Conservation (phyloP, 352 stramenopile species). For the Globisporangium carolinianum region DNA sequence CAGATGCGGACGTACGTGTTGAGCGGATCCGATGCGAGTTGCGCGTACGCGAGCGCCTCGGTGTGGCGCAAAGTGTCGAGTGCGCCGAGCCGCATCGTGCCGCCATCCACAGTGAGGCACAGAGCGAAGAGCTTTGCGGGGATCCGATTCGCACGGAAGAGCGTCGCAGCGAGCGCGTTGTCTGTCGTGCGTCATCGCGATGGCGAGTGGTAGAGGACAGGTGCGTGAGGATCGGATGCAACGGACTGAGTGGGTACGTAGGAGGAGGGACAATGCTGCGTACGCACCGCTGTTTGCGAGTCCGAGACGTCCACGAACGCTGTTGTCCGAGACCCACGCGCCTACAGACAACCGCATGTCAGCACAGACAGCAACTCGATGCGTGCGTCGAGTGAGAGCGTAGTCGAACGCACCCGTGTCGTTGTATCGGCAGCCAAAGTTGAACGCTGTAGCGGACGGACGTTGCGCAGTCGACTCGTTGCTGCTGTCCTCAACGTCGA, state of each 20-base stretch:
- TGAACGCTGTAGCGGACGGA: slow-evolving; percentile 57
- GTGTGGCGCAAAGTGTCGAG: slow-evolving; percentile 23
- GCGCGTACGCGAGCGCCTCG: slow-evolving; percentile 18
- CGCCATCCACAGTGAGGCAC: slow-evolving; percentile 32
- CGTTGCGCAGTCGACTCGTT: slow-evolving; percentile 6
- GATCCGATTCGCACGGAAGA: slow-evolving; percentile 74
- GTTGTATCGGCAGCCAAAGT: slow-evolving; percentile 68
- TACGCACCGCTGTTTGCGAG: slow-evolving; percentile 45
- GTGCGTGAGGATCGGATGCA: background rate
- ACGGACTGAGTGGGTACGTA: background rate
- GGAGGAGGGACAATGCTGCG: background rate
- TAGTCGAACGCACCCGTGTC: slow-evolving; percentile 33
- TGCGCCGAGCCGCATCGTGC: slow-evolving; percentile 26
- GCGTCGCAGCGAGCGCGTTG: slow-evolving; percentile 64
- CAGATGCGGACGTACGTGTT: slow-evolving; percentile 14
- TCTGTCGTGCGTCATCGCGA: slow-evolving; percentile 12
- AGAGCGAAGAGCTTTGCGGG: slow-evolving; percentile 47
- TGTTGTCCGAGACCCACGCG: slow-evolving; percentile 60
- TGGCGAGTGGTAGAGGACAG: background rate
- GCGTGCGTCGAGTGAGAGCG: background rate
- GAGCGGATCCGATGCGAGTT: slow-evolving; percentile 10
- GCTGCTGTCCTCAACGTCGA: slow-evolving; percentile 42
- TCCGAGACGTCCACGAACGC: slow-evolving; percentile 68
- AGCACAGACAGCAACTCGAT: background rate
- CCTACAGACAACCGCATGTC: slow-evolving; percentile 6